Conservation (phyloP, 2,329 filamentous ascomycete genomes). For the Paraconiothyrium brasiliense region DNA sequence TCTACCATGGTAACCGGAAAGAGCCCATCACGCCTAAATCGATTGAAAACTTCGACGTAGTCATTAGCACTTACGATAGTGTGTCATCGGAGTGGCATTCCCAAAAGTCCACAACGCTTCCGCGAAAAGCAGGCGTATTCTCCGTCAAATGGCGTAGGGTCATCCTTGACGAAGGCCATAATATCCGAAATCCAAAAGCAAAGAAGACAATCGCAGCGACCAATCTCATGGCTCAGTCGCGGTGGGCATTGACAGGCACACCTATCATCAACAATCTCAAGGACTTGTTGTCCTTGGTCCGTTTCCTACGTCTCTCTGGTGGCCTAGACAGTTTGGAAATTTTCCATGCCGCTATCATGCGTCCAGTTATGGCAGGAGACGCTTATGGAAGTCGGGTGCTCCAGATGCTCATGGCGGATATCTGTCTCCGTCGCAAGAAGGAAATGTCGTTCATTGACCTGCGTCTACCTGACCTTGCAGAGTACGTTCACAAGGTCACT, state of each 20-base stretch:
- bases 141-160: slow-evolving; percentile 79
- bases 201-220: slow-evolving; percentile 76
- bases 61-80: slow-evolving; percentile 86
- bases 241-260: slow-evolving; percentile 71
- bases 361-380: slow-evolving; percentile 70
- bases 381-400: slow-evolving; percentile 70
- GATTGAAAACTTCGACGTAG: slow-evolving; percentile 74
- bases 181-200: slow-evolving; percentile 78
- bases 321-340: slow-evolving; percentile 77
- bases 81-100: slow-evolving; percentile 72
- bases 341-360: slow-evolving; percentile 76
- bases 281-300: slow-evolving; percentile 81
- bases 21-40: slow-evolving; percentile 61
- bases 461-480: slow-evolving; percentile 77
- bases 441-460: slow-evolving; percentile 89
- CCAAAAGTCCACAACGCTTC: slow-evolving; percentile 48
- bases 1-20: slow-evolving; percentile 74
- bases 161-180: slow-evolving; percentile 64
- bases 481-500: slow-evolving; percentile 78
- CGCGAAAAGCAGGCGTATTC: slow-evolving; percentile 58
- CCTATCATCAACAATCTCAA: slow-evolving; percentile 85
- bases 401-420: slow-evolving; percentile 79
- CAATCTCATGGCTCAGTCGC: slow-evolving; percentile 72
- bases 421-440: slow-evolving; percentile 84
- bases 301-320: slow-evolving; percentile 78